Evolutionary conservation across 2,329 filamentous ascomycete species (phyloP).

Genomic region (Aquanectria penicillioides): DNA sequence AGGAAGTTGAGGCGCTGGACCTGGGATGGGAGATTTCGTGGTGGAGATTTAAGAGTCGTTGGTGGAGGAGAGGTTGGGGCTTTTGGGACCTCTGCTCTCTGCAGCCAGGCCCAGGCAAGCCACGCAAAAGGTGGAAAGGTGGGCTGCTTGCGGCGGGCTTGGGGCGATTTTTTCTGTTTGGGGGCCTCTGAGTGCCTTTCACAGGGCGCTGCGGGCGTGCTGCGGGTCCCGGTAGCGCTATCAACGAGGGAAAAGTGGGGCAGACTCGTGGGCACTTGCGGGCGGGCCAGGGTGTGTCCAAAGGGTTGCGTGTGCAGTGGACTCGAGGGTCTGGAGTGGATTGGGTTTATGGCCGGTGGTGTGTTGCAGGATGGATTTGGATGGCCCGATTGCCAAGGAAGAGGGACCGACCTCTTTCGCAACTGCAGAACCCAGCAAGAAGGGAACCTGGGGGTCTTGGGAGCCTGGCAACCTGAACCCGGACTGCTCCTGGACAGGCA

Average conservation of each 20-base stretch:
- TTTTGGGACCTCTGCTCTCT: conserved; percentile 7
- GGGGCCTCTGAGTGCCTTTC: not conserved
- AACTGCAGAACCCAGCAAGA: not conserved
- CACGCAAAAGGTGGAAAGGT: conserved; percentile 26
- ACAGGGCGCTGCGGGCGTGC: not conserved
- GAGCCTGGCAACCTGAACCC: no score
- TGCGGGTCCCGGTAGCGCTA: conserved; percentile 21
- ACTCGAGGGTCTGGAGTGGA: conserved; percentile 17
- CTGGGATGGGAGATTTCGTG: conserved; percentile 40
- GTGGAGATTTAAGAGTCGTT: conserved; percentile 39
- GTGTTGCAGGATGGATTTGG: conserved; percentile 19
- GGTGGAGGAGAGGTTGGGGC: conserved; percentile 41
- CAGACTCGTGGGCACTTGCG: conserved; percentile 29
- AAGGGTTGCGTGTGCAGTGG: conserved; percentile 26
- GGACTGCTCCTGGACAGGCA: no score
- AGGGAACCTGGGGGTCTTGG: no score
- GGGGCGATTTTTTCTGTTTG: conserved; percentile 19
- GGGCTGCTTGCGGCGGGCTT: conserved; percentile 41
- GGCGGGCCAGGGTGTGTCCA: conserved; percentile 18
- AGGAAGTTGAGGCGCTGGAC: conserved; percentile 38
- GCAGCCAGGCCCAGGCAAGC: conserved; percentile 13
- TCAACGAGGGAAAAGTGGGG: conserved; percentile 28
- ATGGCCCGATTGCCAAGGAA: conserved; percentile 15
- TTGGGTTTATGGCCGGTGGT: no score
- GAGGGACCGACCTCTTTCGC: not conserved